Base-by-base conservation (phyloP, 1,284 basidiomycete species). In the Leccinum huronense region DNA sequence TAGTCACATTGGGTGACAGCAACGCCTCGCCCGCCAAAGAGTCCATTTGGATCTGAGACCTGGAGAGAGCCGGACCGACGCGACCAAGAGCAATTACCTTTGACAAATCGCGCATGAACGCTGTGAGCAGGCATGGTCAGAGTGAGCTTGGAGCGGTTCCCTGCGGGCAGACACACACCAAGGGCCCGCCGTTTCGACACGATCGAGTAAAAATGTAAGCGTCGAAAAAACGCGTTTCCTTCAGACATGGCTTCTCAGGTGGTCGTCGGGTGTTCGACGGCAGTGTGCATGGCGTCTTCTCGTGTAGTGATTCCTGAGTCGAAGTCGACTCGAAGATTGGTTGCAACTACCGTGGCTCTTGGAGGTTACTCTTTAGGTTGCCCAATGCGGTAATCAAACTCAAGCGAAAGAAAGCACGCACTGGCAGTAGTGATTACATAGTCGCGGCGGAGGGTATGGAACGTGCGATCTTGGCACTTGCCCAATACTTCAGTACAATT, bases 401-500 rank as follows among this genome's bases (percentile, higher is more conserved):
- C 23, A 23, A 23, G 23, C 23, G 23, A 23, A 23, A 23, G 23
- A 23, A 23, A 23, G 23, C 23, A 23, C 23, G 23, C 23, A 23
- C 23, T 38, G 36, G 36, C 36, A 38, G 16, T n/a, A 42, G 48
- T 27, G 23, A 27, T n/a, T n/a, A 19, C 38, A 31, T 56, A 23
- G 23, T 23, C 23, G 23, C 23, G 23, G 23, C 23, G 23, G 23
- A 23, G 23, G 23, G 23, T 23, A 23, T 23, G 23, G 23, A 23
- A 23, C 86, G 85, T 33, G 88, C 77, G 63, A 99, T 96, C 77
- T 97, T 97, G 6, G 93, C 91, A 65, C 89, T 90, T 0, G 97
- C 97, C 97, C 97, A 99, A 74, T 98, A 96, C 70, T 91, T 93
- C 56, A 99, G 81, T 0, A 99, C 95, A 0, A 87, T 83, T 67